phyloP scores from a whole-genome alignment of 805 yeast genomes.

The Nakazawaea wickerhamii region DNA sequence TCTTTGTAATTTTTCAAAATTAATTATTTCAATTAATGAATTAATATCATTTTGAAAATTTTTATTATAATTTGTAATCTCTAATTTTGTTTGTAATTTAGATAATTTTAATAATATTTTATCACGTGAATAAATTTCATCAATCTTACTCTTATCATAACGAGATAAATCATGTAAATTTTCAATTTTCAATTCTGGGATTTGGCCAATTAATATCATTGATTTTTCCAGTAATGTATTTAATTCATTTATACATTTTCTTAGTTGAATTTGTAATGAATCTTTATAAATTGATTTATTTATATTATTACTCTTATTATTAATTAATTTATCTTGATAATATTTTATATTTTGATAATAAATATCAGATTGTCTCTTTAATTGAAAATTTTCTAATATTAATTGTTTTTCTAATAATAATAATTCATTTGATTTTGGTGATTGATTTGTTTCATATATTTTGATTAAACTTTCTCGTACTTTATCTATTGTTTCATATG shows the following conservation, averaged over 20 bases:
- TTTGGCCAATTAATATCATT: slow-evolving; percentile 2
- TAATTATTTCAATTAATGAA: slow-evolving; percentile 2
- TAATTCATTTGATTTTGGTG: slow-evolving; percentile 2
- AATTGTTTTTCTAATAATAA: slow-evolving; percentile 1
- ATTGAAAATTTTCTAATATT: slow-evolving; percentile 8
- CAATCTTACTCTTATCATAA: slow-evolving; percentile 4
- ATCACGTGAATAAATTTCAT: slow-evolving; percentile 4
- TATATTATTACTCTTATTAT: background rate
- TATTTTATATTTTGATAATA: slow-evolving; percentile 1
- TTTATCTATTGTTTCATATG: slow-evolving; percentile 4
- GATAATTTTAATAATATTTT: slow-evolving; percentile 4
- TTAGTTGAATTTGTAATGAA: background rate
- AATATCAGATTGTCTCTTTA: slow-evolving; percentile 6
- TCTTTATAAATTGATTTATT: slow-evolving; percentile 1
- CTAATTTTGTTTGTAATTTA: background rate
- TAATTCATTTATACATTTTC: slow-evolving; percentile 1
- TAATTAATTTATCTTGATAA: background rate
- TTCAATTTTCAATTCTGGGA: slow-evolving; percentile 8
- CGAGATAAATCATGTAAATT: slow-evolving; percentile 1
- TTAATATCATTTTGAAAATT: slow-evolving; percentile 2
- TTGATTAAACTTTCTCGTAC: background rate
- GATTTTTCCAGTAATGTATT: slow-evolving; percentile 1
- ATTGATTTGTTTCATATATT: slow-evolving; percentile 6
- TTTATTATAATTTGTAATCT: background rate
- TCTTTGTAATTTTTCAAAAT: slow-evolving; percentile 10